Base-by-base conservation (phyloP, 1,284 basidiomycete genomes). In the Malassezia slooffiae region DNA sequence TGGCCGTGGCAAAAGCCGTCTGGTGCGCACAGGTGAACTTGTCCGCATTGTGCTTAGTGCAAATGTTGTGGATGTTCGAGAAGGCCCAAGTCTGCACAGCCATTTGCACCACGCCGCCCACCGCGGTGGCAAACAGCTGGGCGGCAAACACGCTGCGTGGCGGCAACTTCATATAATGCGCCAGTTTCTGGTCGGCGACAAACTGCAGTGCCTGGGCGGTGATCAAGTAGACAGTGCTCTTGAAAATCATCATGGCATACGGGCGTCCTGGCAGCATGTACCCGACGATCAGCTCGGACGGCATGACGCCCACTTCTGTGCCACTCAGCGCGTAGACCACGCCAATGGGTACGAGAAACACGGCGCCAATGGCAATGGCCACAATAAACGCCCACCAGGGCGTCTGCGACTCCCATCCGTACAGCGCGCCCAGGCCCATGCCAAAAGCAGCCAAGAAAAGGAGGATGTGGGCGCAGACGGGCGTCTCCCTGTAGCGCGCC, bases 271-370 rank as follows among this genome's bases (percentile, higher is more conserved):
- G 83, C 29, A 85, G 71, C 42, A 82, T 72, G 71, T 84, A 87
- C 2, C 85, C 85, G 4, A 75, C 76, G 40, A 88, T 69, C 47
- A 88, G 71, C 67, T 89, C 84, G 34, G 79, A 76, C 57, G 89
- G 76, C 31, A 86, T 79, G 42, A 58, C 69, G 0, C 75, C 75
- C 32, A 85, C 71, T 42, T 77, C 75, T 62, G 86, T 82, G 65
- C 88, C 87, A 42, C 84, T 83, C 63, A 86, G 81, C n/a, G 85
- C 86, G 59, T 81, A 80, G 38, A 87, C 75, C 75, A 87, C 83
- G 52, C 82, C 79, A 37, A 80, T 71, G 3, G 85, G 86, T 36
- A 89, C 58, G n/a, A 81, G 63, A 55, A 83, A 75, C 38, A 79
- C 44, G 13, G 74, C 61, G 4, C 79, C 71, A 26, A 86, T 53